Conservation (phyloP, 768 basidiomycete genomes). For the Lactarius hengduanensis region DNA sequence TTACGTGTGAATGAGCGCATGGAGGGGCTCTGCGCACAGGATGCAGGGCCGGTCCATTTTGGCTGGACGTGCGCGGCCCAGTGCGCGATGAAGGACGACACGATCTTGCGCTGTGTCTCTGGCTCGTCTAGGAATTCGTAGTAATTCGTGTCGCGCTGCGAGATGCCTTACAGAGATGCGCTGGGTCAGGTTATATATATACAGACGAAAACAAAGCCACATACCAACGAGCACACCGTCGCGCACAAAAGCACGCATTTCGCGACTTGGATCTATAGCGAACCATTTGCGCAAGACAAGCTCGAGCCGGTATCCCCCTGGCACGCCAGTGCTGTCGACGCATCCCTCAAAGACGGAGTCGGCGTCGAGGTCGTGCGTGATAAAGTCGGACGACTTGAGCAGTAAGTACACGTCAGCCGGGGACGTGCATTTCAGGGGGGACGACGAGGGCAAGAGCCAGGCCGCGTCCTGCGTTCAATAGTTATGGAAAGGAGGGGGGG, state of each 20-base stretch:
- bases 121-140: conserved; percentile 83
- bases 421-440: conserved; percentile 81
- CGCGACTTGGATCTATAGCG: conserved; percentile 75
- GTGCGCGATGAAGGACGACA: conserved; percentile 50
- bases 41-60: conserved; percentile 52
- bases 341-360: conserved; percentile 70
- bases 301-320: conserved; percentile 60
- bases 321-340: conserved; percentile 25
- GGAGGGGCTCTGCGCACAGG: conserved; percentile 56
- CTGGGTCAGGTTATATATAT: no score
- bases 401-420: conserved; percentile 90
- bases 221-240: conserved; percentile 68
- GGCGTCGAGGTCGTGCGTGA: conserved; percentile 69
- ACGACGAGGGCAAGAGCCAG: conserved; percentile 83
- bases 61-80: conserved; percentile 68
- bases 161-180: conserved; percentile 53
- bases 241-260: conserved; percentile 89
- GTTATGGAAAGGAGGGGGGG: conserved; percentile 1
- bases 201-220: conserved; percentile 30
- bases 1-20: no score
- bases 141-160: conserved; percentile 85
- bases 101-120: conserved; percentile 51
- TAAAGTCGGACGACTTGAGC: conserved; percentile 90
- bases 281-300: conserved; percentile 92
- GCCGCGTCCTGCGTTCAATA: conserved; percentile 69